Conservation (phyloP, 2,329 filamentous ascomycete species). For the Cladosporium phlei region DNA sequence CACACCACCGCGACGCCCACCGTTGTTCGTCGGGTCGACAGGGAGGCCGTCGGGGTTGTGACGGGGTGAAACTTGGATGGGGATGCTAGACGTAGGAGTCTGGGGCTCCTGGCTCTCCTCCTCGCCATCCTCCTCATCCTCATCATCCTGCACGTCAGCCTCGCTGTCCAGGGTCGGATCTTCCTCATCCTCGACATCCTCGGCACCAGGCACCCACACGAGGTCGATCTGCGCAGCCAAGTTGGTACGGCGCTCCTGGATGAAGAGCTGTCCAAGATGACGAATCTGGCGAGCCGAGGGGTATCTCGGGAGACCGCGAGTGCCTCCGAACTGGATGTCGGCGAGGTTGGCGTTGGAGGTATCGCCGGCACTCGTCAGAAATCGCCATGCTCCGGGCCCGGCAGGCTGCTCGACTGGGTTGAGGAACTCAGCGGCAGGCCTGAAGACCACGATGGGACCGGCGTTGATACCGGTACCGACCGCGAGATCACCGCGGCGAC, state of each 20-base stretch:
- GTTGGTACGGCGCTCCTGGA: not conserved
- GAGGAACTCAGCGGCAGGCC: not conserved
- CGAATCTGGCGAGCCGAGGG: conserved; percentile 5
- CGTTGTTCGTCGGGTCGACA: conserved; percentile 5
- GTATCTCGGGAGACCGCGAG: not conserved
- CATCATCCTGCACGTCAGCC: not conserved
- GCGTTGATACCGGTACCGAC: conserved; percentile 1
- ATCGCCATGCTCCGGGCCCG: conserved; percentile 1
- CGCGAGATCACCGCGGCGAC: not conserved
- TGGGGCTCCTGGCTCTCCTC: not conserved
- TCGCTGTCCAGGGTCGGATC: not conserved
- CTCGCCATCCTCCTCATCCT: not conserved
- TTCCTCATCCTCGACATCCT: not conserved
- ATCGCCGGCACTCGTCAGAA: not conserved
- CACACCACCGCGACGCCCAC: not conserved
- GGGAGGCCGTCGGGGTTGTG: not conserved
- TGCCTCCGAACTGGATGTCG: conserved; percentile 2
- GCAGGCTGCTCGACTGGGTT: not conserved
- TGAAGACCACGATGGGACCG: conserved; percentile 4
- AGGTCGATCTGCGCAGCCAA: conserved; percentile 1
- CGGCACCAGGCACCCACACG: not conserved
- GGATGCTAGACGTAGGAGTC: not conserved
- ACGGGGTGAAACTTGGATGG: not conserved
- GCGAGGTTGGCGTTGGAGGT: not conserved
- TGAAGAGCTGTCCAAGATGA: conserved; percentile 1